Conservation (phyloP, 495 filamentous ascomycete species). For the Neurospora pannonica region DNA sequence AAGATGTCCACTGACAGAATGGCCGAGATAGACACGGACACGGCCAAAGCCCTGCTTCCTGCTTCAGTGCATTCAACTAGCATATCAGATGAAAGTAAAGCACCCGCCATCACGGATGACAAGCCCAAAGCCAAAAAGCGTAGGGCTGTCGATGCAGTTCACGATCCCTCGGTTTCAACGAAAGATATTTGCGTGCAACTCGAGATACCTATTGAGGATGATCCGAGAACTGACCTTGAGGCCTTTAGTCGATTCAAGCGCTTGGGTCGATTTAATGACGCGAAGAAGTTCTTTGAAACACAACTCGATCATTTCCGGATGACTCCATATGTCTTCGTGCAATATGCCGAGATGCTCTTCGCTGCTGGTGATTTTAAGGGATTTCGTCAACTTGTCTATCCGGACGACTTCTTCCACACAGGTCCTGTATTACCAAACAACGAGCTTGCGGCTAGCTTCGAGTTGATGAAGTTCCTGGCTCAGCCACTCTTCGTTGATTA, state of each 20-base stretch:
- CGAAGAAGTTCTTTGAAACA: conserved; percentile 6
- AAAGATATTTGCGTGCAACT: conserved; percentile 10
- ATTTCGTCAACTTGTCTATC: neutral
- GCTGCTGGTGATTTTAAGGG: conserved; percentile 9
- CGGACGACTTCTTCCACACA: neutral
- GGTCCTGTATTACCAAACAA: neutral
- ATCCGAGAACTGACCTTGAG: conserved; percentile 11
- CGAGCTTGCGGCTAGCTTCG: conserved; percentile 5
- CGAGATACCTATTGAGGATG: conserved; percentile 10
- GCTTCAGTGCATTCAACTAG: neutral
- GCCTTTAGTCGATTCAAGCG: conserved; percentile 13
- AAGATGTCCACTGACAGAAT: neutral
- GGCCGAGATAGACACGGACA: neutral
- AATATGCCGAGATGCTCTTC: conserved; percentile 14
- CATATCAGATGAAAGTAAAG: neutral
- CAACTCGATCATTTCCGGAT: conserved; percentile 1
- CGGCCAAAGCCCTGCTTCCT: neutral
- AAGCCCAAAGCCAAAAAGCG: neutral
- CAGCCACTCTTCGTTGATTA: neutral
- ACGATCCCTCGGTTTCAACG: conserved; percentile 7
- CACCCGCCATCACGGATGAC: neutral
- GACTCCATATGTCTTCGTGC: conserved; percentile 9
- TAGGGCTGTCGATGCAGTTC: conserved; percentile 6
- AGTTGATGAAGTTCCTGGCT: conserved; percentile 4
- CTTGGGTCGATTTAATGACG: conserved; percentile 13